Percentiles rank a stretch among this genome's conserved stretches.
phyloP scores from a whole-genome alignment of 345 rosid species.

The Euphorbia lathyris region DNA sequence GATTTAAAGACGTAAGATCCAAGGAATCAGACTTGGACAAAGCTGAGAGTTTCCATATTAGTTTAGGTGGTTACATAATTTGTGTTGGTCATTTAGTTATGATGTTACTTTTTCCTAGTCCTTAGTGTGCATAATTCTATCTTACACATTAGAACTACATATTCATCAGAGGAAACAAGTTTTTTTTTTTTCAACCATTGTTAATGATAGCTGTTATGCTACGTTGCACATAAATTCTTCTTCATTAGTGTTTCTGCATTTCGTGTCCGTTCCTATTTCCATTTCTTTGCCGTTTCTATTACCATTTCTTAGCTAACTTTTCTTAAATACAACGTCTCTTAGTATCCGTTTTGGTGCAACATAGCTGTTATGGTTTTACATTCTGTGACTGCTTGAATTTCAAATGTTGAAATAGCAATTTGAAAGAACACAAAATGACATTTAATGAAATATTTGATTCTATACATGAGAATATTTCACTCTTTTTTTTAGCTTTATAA shows the following conservation, averaged over 20 bases:
- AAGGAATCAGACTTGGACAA: too few relatives aligned
- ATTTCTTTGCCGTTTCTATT: too few relatives aligned
- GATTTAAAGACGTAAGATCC: too few relatives aligned
- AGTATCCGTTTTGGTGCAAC: too few relatives aligned
- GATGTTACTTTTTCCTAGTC: background rate
- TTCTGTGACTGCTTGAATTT: too few relatives aligned
- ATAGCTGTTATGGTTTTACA: background rate
- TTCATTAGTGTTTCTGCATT: too few relatives aligned
- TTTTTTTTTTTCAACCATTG: background rate
- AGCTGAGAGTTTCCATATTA: too few relatives aligned
- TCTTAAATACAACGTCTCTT: too few relatives aligned
- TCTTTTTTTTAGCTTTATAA: background rate
- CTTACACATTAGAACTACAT: background rate
- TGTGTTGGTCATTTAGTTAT: background rate
- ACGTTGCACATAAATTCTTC: too few relatives aligned
- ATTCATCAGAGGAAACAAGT: background rate
- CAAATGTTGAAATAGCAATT: background rate
- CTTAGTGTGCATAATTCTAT: background rate
- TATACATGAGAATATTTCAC: conserved; percentile 10
- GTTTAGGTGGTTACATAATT: too few relatives aligned
- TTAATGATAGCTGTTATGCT: background rate
- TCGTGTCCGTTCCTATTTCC: too few relatives aligned
- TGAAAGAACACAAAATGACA: conserved; percentile 2
- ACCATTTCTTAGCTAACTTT: too few relatives aligned
- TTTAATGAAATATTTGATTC: conserved; percentile 2